Evolutionary conservation across 768 basidiomycete species (phyloP).

Genomic region (Panellus pusillus): DNA sequence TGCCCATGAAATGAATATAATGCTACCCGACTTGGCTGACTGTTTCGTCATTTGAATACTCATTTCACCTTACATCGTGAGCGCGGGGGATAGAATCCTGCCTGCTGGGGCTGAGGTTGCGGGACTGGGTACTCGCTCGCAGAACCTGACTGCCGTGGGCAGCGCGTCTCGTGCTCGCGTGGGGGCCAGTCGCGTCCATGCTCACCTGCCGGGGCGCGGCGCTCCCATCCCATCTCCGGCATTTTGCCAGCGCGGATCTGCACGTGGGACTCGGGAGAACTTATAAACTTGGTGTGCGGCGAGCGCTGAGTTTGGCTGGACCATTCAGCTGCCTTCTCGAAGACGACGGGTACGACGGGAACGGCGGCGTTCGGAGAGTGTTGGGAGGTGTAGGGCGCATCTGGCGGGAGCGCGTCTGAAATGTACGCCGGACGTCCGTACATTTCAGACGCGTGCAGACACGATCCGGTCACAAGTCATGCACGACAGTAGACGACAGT

Average conservation of each 20-base stretch:
- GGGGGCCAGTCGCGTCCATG: slow-evolving; percentile 20
- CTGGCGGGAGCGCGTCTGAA: too few species aligned
- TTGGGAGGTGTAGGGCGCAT: slow-evolving; percentile 62
- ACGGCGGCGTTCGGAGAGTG: slow-evolving; percentile 47
- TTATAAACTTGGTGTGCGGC: slow-evolving; percentile 50
- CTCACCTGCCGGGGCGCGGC: slow-evolving; percentile 44
- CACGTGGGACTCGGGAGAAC: slow-evolving; percentile 63
- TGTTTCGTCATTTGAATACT: too few species aligned
- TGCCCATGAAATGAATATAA: too few species aligned
- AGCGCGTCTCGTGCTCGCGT: slow-evolving; percentile 36
- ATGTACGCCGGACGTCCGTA: too few species aligned
- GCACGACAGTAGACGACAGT: too few species aligned
- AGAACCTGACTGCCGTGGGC: slow-evolving; percentile 34
- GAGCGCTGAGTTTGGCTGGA: slow-evolving; percentile 57
- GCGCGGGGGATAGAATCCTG: slow-evolving; percentile 39
- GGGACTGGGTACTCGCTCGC: slow-evolving; percentile 36
- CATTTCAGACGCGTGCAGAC: slow-evolving; percentile 57
- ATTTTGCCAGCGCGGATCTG: slow-evolving; percentile 42
- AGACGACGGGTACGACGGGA: slow-evolving; percentile 46
- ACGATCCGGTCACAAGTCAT: too few species aligned
- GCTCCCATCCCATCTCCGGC: slow-evolving; percentile 60
- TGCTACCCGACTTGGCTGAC: too few species aligned
- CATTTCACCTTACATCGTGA: too few species aligned
- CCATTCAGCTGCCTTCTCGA: slow-evolving; percentile 48
- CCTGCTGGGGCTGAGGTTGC: slow-evolving; percentile 28